Evolutionary conservation across 768 basidiomycete species (phyloP).

Genomic region (Termitomyces sp.): DNA sequence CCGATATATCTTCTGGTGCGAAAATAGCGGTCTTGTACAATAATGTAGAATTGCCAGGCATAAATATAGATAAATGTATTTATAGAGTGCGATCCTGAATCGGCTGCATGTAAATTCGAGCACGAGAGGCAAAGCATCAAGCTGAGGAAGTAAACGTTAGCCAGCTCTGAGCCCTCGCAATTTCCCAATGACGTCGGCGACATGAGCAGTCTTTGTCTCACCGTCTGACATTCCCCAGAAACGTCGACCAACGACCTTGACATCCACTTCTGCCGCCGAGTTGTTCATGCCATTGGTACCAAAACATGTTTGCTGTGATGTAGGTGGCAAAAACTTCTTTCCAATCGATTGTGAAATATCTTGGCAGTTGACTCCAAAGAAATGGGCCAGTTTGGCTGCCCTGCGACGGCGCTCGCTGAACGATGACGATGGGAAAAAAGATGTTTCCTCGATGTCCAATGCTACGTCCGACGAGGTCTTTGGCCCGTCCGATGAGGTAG

Average conservation of each 20-base stretch:
- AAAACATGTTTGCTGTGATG: not conserved
- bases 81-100: slow-evolving; percentile 6
- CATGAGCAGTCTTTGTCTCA: slow-evolving; percentile 29
- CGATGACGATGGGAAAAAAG: slow-evolving; percentile 1
- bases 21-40: slow-evolving; percentile 36
- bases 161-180: slow-evolving; percentile 36
- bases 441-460: not conserved
- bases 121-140: not conserved
- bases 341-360: slow-evolving; percentile 30
- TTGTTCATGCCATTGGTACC: not conserved
- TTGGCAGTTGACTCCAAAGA: slow-evolving; percentile 50
- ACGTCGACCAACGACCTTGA: slow-evolving; percentile 31
- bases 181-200: slow-evolving; percentile 36
- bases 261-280: slow-evolving; percentile 26
- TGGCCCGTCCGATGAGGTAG: not conserved
- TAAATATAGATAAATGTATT: slow-evolving; percentile 13
- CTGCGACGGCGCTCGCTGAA: slow-evolving; percentile 27
- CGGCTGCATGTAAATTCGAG: slow-evolving; percentile 5
- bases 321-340: slow-evolving; percentile 2
- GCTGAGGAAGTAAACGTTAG: not conserved
- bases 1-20: slow-evolving; percentile 87
- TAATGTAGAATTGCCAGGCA: not conserved
- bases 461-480: not conserved
- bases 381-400: slow-evolving; percentile 49
- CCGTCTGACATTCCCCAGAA: slow-evolving; percentile 35